Percentiles rank a stretch among this genome's conserved stretches.
Conservation (phyloP, 139 green algal genomes). For the Yamagishiella unicocca region DNA sequence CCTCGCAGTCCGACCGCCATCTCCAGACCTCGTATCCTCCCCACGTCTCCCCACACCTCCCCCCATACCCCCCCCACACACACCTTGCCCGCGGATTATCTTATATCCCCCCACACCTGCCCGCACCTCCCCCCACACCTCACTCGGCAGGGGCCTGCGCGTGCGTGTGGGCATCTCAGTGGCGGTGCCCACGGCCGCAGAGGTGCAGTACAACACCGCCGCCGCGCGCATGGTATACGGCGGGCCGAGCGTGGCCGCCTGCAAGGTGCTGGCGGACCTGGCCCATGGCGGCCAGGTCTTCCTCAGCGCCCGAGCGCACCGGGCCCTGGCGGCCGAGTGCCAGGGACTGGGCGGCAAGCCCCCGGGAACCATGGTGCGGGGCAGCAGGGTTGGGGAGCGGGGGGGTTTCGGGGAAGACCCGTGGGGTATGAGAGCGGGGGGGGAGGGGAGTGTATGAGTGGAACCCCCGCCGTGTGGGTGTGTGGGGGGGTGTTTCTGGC, state of each 20-base stretch:
- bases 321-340: background rate
- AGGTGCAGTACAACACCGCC: slow-evolving; percentile 28
- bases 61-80: no score
- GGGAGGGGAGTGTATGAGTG: no score
- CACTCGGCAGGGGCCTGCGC: slow-evolving; percentile 22
- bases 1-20: no score
- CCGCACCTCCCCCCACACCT: background rate
- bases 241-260: background rate
- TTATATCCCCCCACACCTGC: no score
- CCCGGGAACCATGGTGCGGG: background rate
- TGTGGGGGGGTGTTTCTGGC: no score
- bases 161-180: slow-evolving; percentile 14
- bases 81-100: no score
- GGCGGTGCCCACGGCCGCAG: background rate
- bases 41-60: no score
- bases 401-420: no score
- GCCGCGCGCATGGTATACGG: slow-evolving; percentile 36
- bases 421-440: no score
- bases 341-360: slow-evolving; percentile 15
- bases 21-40: no score
- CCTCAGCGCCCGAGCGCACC: slow-evolving; percentile 1
- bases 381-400: background rate
- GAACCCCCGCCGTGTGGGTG: no score
- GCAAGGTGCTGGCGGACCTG: slow-evolving; percentile 33
- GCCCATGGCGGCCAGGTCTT: slow-evolving; percentile 29